Conservation (phyloP, 768 basidiomycete genomes). For the Boletellus ananas region DNA sequence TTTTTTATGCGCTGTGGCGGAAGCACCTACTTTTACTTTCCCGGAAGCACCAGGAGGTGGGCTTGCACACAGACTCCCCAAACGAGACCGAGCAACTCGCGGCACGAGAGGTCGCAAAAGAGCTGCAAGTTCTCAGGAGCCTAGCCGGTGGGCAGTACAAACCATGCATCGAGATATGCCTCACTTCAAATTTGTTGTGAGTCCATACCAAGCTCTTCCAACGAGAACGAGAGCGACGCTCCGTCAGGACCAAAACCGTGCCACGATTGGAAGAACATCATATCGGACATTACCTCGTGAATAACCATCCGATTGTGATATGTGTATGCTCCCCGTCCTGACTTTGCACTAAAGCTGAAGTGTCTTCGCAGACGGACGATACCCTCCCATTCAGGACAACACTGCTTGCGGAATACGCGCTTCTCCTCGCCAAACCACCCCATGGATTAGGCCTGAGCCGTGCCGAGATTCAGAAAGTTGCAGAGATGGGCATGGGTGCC, state of each 20-base stretch:
- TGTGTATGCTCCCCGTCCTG: conserved; percentile 48
- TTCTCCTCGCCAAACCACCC: conserved; percentile 70
- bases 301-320: conserved; percentile 67
- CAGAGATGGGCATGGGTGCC: conserved; percentile 55
- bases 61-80: conserved; percentile 4
- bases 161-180: conserved; percentile 73
- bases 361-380: conserved; percentile 68
- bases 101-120: conserved; percentile 20
- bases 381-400: conserved; percentile 74
- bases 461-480: conserved; percentile 52
- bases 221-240: not conserved
- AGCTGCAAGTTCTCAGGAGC: conserved; percentile 17
- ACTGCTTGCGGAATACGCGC: conserved; percentile 72
- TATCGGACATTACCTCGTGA: conserved; percentile 59
- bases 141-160: conserved; percentile 34
- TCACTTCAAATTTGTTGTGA: conserved; percentile 74
- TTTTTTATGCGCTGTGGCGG: conserved; percentile 22
- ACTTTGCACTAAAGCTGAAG: not conserved
- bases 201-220: conserved; percentile 21
- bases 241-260: conserved; percentile 64
- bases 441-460: conserved; percentile 66
- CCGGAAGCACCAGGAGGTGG: conserved; percentile 15
- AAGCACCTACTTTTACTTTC: conserved; percentile 22
- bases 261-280: conserved; percentile 64
- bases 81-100: conserved; percentile 16